These are phyloP conservation scores for Hydnomerulius pinastri DNA, from an alignment of 768 basidiomycete genomes.

Conservation along the genomic window DNA sequence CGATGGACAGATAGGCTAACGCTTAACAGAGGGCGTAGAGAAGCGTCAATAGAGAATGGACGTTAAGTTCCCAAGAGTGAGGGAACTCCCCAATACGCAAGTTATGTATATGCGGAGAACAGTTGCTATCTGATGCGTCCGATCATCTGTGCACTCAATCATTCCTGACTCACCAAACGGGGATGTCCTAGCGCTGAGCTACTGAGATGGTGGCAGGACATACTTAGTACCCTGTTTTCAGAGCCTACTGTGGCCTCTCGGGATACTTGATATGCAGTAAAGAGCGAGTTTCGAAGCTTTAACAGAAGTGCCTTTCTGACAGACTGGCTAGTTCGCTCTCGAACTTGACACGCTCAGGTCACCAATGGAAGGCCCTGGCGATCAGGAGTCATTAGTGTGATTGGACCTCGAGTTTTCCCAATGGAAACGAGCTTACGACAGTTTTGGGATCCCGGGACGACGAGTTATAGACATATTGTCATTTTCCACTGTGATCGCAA, in stretches of 20 bases:
- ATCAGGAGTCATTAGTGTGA: conserved; percentile 26
- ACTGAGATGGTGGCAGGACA: not conserved
- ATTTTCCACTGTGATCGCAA: conserved; percentile 25
- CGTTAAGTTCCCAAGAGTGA: conserved; percentile 5
- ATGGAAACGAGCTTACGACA: conserved; percentile 22
- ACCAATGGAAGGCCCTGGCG: conserved; percentile 33
- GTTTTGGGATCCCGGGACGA: conserved; percentile 18
- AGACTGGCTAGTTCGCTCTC: conserved; percentile 13
- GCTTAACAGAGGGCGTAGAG: conserved; percentile 25
- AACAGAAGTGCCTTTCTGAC: conserved; percentile 2
- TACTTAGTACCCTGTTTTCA: conserved; percentile 18
- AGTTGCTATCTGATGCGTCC: conserved; percentile 24
- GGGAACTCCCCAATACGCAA: conserved; percentile 2
- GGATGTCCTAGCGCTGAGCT: not conserved
- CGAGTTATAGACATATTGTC: conserved; percentile 17
- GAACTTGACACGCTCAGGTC: conserved; percentile 21
- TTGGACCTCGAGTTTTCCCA: conserved; percentile 22
- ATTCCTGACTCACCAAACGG: not conserved
- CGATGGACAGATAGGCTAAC: conserved; percentile 9
- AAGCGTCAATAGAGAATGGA: conserved; percentile 30
- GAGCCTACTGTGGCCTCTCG: conserved; percentile 10
- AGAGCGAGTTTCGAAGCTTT: conserved; percentile 11
- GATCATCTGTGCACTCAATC: conserved; percentile 10
- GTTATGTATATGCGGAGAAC: conserved; percentile 11
- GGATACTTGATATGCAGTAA: conserved; percentile 18